phyloP scores from a whole-genome alignment of 805 yeast species.

The Candida odintsovae region DNA sequence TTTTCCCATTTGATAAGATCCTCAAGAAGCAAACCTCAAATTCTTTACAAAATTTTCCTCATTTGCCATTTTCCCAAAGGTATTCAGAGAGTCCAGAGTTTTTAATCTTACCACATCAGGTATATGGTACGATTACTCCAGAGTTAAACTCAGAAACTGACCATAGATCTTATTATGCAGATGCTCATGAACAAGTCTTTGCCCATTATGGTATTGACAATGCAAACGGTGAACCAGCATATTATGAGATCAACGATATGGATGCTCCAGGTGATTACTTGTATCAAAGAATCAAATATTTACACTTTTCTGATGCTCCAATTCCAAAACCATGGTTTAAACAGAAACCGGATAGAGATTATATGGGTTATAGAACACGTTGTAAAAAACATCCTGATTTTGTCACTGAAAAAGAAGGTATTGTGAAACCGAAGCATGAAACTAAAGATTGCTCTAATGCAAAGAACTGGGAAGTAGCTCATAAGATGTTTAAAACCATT shows the following conservation, averaged over 20 bases:
- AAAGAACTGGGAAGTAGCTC: conserved; percentile 16
- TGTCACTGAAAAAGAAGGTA: not conserved
- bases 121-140: conserved; percentile 46
- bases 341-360: conserved; percentile 5
- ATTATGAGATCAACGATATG: conserved; percentile 13
- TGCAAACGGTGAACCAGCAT: conserved; percentile 12
- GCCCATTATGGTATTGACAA: conserved; percentile 19
- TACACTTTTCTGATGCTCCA: conserved; percentile 66
- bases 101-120: conserved; percentile 44
- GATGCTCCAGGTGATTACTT: conserved; percentile 12
- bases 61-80: conserved; percentile 6
- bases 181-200: conserved; percentile 36
- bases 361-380: conserved; percentile 13
- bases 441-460: conserved; percentile 19
- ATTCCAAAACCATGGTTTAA: conserved; percentile 59
- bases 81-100: conserved; percentile 18
- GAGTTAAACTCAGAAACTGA: conserved; percentile 32
- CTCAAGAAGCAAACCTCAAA: conserved; percentile 8
- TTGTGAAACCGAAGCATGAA: conserved; percentile 3
- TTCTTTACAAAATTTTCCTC: conserved; percentile 1
- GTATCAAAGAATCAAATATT: conserved; percentile 32
- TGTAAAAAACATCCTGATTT: conserved; percentile 16
- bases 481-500: conserved; percentile 9
- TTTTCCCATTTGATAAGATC: conserved; percentile 22
- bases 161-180: conserved; percentile 37